Percentiles rank a stretch among this genome's conserved stretches.
These are phyloP conservation scores for Aureobasidium sp. DNA, from an alignment of 2,329 filamentous ascomycete species.

Conservation along the genomic window DNA sequence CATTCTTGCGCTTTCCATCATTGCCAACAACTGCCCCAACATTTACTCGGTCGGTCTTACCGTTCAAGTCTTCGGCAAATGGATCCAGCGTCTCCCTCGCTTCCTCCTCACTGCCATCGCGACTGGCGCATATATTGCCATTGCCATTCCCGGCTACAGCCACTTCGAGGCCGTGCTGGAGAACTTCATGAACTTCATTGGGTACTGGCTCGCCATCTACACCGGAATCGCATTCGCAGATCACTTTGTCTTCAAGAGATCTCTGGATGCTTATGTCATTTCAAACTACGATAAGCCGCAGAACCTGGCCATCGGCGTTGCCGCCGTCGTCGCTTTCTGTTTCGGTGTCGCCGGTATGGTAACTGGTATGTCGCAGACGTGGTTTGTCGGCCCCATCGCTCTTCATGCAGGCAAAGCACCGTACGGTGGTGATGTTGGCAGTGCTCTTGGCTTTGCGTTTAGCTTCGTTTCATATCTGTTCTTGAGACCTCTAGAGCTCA, in stretches of 20 bases:
- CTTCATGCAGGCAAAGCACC: slow-evolving; percentile 45
- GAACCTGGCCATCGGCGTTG: slow-evolving; percentile 55
- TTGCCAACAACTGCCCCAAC: slow-evolving; percentile 40
- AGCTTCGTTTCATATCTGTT: slow-evolving; percentile 44
- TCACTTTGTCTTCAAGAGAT: slow-evolving; percentile 60
- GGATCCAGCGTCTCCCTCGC: slow-evolving; percentile 54
- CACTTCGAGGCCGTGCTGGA: slow-evolving; percentile 57
- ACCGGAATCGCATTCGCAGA: slow-evolving; percentile 57
- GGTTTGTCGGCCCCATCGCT: slow-evolving; percentile 60
- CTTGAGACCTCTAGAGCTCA: slow-evolving; percentile 44
- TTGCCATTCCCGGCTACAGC: slow-evolving; percentile 61
- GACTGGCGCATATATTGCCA: slow-evolving; percentile 56
- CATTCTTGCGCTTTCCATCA: slow-evolving; percentile 35
- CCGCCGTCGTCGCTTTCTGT: slow-evolving; percentile 55
- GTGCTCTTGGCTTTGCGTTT: slow-evolving; percentile 57
- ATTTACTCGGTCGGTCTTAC: slow-evolving; percentile 60
- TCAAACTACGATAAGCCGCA: slow-evolving; percentile 50
- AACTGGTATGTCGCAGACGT: slow-evolving; percentile 61
- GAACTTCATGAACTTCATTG: slow-evolving; percentile 49
- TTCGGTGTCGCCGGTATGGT: slow-evolving; percentile 59
- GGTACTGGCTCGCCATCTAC: slow-evolving; percentile 71
- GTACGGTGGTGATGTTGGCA: slow-evolving; percentile 50
- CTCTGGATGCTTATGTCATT: slow-evolving; percentile 51
- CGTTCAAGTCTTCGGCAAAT: slow-evolving; percentile 55
- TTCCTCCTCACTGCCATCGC: slow-evolving; percentile 59